These are phyloP conservation scores for Sphaerulina vaccinii DNA, from an alignment of 2,329 filamentous ascomycete genomes.

Conservation along the genomic window DNA sequence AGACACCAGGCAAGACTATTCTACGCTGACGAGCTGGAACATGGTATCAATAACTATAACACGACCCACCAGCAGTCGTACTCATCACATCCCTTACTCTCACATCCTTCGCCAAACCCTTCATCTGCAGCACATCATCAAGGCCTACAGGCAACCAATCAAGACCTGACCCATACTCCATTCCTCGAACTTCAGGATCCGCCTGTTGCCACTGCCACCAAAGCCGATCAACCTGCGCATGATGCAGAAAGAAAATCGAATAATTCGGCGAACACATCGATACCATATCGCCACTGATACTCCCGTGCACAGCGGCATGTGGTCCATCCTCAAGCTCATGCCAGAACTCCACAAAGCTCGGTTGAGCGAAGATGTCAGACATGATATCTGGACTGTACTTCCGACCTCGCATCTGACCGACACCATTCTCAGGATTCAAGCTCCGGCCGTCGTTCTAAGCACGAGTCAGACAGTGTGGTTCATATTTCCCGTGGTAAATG, in stretches of 20 bases:
- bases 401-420: background rate
- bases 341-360: slow-evolving; percentile 22
- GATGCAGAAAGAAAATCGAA: slow-evolving; percentile 33
- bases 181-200: background rate
- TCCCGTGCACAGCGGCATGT: slow-evolving; percentile 28
- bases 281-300: slow-evolving; percentile 29
- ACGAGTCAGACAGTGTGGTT: slow-evolving; percentile 29
- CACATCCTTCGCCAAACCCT: background rate
- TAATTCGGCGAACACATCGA: slow-evolving; percentile 30
- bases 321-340: slow-evolving; percentile 25
- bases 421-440: background rate
- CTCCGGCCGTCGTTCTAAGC: slow-evolving; percentile 1
- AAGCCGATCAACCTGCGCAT: slow-evolving; percentile 29
- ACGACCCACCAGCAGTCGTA: background rate
- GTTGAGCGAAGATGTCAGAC: background rate
- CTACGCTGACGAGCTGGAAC: no score
- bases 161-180: background rate
- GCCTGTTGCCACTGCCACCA: slow-evolving; percentile 19
- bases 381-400: background rate
- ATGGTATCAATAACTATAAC: background rate
- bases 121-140: background rate
- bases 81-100: background rate
- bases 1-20: no score
- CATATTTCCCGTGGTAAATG: slow-evolving; percentile 18
- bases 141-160: background rate